Base-by-base conservation (phyloP, 768 basidiomycete species). In the Psilocybe subaeruginosa region DNA sequence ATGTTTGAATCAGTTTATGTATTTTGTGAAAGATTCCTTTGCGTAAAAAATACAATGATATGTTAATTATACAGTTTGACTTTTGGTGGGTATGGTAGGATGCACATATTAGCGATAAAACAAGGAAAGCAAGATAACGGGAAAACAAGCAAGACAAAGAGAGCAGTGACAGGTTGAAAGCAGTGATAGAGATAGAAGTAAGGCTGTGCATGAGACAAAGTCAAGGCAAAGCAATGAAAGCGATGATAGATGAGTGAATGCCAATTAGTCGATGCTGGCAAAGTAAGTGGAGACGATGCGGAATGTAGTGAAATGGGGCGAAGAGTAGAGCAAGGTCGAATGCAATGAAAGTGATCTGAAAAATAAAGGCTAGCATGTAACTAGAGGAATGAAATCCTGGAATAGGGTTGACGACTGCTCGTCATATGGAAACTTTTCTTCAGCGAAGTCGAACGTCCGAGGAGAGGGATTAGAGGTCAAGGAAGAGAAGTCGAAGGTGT, bases 1-100 rank as follows among this genome's bases (percentile, higher is more conserved):
- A 1, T 33, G 8, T 50, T 50, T 8, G 49, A 23, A 29, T 33
- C 8, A 8, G 35, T 23, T 14, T 58, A 14, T 58, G 33, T 16
- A 51, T 39, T 59, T 9, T 14, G 33, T 35, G 8, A 49, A 59
- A 30, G 37, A 35, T 23, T 39, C 35, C 39, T 51, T 19, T 58
- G 37, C 30, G 37, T 12, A 41, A 56, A 56, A 52, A 58, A 50
- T 46, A 53, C 50, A 53, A 41, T 59, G 58, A 8, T 59, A 19
- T 46, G 9, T 37, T 54, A 47, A 16, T 48, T 4, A 54, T 60
- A 54, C 58, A 59, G 35, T 19, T 41, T 51, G 27, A 14, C 2
- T 23, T 23, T 23, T 23, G 23, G 2, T 23, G 31, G 35, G 31
- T 37, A 12, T 17, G 30, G 17, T 46, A 53, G 51, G 17, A 35